Percentiles rank a stretch among this genome's conserved stretches.
Evolutionary conservation across 805 yeast genomes (phyloP).

Genomic region (Saccharomycopsis sp.): DNA sequence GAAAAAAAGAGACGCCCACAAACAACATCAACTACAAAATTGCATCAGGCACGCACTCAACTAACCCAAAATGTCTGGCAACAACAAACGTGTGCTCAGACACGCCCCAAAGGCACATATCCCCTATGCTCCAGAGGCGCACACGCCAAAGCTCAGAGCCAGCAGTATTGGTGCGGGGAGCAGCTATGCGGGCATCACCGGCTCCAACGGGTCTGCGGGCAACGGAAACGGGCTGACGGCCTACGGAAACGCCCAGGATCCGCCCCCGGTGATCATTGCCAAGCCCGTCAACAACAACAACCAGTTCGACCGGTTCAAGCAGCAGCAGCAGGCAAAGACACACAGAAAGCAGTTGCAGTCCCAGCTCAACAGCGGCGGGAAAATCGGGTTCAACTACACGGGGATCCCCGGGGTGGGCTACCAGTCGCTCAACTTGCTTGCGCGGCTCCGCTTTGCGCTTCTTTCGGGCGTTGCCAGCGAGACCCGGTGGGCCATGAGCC

Average conservation of each 20-base stretch:
- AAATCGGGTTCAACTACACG: constrained; percentile 13
- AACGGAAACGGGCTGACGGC: background rate
- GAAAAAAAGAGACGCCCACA: too few relatives aligned
- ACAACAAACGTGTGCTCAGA: constrained; percentile 6
- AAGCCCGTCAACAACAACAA: constrained; percentile 17
- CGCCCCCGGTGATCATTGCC: constrained; percentile 1
- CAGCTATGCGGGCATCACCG: background rate
- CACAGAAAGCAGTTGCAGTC: background rate
- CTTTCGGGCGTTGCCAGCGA: constrained; percentile 9
- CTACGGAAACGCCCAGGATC: background rate
- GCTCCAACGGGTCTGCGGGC: background rate
- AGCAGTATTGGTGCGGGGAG: background rate
- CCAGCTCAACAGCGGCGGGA: constrained; percentile 1
- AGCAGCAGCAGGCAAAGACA: constrained; percentile 11
- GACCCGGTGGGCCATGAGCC: constrained; percentile 19
- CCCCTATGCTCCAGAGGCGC: constrained; percentile 12
- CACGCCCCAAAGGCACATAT: constrained; percentile 16
- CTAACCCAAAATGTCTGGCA: background rate
- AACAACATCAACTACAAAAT: background rate
- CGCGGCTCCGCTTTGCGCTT: constrained; percentile 11
- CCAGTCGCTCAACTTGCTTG: constrained; percentile 7
- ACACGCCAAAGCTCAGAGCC: background rate
- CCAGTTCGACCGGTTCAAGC: constrained; percentile 12
- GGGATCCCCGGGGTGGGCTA: constrained; percentile 19
- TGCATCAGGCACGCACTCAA: background rate